phyloP scores from a whole-genome alignment of 441 rosid species.

The Arabidopsis hybrid region DNA sequence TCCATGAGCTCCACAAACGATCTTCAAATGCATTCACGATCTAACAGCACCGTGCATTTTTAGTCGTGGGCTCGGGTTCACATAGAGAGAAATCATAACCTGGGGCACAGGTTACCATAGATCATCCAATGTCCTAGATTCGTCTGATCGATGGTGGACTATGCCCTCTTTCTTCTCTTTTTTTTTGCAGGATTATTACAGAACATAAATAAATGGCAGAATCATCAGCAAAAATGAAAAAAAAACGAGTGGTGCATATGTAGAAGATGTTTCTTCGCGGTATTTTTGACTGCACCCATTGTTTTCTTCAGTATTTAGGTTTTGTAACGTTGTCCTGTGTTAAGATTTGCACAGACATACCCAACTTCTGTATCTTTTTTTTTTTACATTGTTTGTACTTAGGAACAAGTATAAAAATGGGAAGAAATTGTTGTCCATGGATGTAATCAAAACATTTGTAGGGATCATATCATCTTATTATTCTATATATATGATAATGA shows the following conservation, averaged over 20 bases:
- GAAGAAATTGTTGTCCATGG: conserved; percentile 31
- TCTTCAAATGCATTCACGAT: conserved; percentile 59
- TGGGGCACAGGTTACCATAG: conserved; percentile 36
- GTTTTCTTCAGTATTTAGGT: conserved; percentile 17
- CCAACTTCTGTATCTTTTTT: conserved; percentile 24
- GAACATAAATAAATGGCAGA: conserved; percentile 44
- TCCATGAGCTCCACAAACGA: conserved; percentile 80
- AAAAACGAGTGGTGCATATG: conserved; percentile 32
- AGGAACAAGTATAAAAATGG: conserved; percentile 23
- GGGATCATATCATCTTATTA: conserved; percentile 8
- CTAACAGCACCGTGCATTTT: conserved; percentile 50
- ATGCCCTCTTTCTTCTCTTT: conserved; percentile 16
- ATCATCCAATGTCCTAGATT: conserved; percentile 24
- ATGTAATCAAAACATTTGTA: conserved; percentile 38
- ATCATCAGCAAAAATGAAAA: background rate
- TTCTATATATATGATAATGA: conserved; percentile 33
- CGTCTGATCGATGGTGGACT: conserved; percentile 40
- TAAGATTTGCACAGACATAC: conserved; percentile 39
- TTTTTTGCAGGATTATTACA: conserved; percentile 44
- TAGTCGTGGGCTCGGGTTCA: conserved; percentile 24
- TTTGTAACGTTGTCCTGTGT: conserved; percentile 38
- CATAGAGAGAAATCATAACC: conserved; percentile 29
- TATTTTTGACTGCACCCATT: conserved; percentile 36
- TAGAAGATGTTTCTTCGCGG: conserved; percentile 38
- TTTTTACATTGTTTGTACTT: conserved; percentile 42